These are phyloP conservation scores for Mycosarcoma mackinlayi DNA, from an alignment of 1,284 basidiomycete genomes.

Conservation along the genomic window DNA sequence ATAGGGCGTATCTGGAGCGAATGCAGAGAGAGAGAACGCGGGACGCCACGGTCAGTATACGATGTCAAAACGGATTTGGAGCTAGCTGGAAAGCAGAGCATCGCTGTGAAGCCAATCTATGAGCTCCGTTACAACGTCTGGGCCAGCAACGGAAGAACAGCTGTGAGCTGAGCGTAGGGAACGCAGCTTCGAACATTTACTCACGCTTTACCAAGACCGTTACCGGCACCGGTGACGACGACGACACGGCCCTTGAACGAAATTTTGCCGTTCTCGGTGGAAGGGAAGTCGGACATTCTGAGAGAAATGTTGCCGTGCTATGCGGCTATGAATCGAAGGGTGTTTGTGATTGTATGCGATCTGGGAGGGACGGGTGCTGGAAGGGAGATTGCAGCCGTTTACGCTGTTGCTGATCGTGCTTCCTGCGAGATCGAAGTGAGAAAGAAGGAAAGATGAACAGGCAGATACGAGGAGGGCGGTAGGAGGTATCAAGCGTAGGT, in stretches of 20 bases:
- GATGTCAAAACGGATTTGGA: slow-evolving; percentile 5
- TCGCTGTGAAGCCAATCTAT: no score
- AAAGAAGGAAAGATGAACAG: slow-evolving; percentile 2
- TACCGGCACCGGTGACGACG: slow-evolving; percentile 93
- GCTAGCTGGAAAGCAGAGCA: not conserved
- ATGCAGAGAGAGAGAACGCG: not conserved
- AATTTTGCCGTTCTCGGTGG: slow-evolving; percentile 64
- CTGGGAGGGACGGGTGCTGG: slow-evolving; percentile 2
- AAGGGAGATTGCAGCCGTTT: slow-evolving; percentile 14
- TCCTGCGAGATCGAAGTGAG: not conserved
- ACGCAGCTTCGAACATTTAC: no score
- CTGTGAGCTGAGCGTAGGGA: no score
- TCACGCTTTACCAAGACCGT: slow-evolving; percentile 89
- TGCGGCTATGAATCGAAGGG: slow-evolving; percentile 15
- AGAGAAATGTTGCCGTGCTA: slow-evolving; percentile 10
- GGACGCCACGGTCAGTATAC: not conserved
- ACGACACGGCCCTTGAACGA: slow-evolving; percentile 90
- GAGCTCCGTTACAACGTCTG: no score
- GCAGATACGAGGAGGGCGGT: slow-evolving; percentile 3
- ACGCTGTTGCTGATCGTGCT: not conserved
- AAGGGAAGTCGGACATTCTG: slow-evolving; percentile 65
- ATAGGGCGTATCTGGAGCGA: slow-evolving; percentile 81
- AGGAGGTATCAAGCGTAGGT: slow-evolving; percentile 9
- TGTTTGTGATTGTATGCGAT: slow-evolving; percentile 12
- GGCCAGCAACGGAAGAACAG: not conserved